Evolutionary conservation across 441 rosid genomes (phyloP), one percentile per base, ranked within the genome.

Genomic region (Pelargonium cotyledonis): DNA sequence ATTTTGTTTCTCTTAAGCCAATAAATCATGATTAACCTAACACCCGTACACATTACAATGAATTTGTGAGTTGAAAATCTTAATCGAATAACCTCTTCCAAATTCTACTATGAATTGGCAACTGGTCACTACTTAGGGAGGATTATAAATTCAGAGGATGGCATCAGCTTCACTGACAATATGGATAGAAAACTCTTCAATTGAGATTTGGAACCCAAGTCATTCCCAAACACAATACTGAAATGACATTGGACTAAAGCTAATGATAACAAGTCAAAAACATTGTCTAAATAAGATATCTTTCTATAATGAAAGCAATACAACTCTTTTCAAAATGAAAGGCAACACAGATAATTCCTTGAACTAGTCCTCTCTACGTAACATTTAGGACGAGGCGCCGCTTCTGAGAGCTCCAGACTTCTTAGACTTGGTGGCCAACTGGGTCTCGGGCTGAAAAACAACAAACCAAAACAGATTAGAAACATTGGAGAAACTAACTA

Each of bases 341-440:
- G 55, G 55, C 55, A 47, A 47, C 55, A 26, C 31, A 12, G 55
- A 47, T 15, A 19, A 57, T 19, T 57, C 15, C 63, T 57, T 57
- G 63, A 57, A 57, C 29, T 57, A 57, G 23, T 57, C n/a, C n/a
- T 47, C 14, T 47, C 63, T 57, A 16, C 18, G 5, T 4, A 1
- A 16, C 6, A 44, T 60, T 73, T 23, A 68, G 3, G 82, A 73
- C n/a, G 82, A 79, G 49, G 77, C 80, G 26, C 79, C 75, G 2
- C 80, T 75, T 31, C 79, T 68, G 2, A 72, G 38, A 49, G 75
- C 83, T 68, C 76, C 62, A 11, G 82, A 80, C 76, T 85, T 77
- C 83, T 81, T 86, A 0, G 88, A 81, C 76, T 80, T 79, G 81
- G 95, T 81, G 2, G 95, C 92, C 82, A 90, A 68, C 76, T 83